Evolutionary conservation across 129 eudicot species (phyloP).

Genomic region (Pittosporum tobira): DNA sequence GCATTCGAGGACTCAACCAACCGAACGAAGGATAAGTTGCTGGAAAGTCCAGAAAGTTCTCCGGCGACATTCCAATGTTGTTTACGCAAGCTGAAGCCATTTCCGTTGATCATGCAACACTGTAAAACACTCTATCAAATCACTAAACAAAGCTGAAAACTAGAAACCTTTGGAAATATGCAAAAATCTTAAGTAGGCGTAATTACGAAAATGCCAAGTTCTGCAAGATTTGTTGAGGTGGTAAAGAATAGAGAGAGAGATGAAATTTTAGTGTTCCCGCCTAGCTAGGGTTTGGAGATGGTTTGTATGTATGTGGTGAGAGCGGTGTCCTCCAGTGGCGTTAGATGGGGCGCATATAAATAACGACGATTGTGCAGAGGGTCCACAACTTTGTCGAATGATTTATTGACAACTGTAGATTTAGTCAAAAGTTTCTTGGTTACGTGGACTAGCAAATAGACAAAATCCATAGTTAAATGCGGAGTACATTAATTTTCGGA

Average conservation of each 20-base stretch:
- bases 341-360: too few species aligned
- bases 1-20: constrained; percentile 52
- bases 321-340: not conserved
- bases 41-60: constrained; percentile 40
- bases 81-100: constrained; percentile 88
- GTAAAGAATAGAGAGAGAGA: not conserved
- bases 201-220: constrained; percentile 7
- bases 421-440: constrained; percentile 10
- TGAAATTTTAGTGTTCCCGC: constrained; percentile 6
- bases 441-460: too few species aligned
- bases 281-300: constrained; percentile 4
- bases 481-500: too few species aligned
- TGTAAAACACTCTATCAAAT: too few species aligned
- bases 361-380: constrained; percentile 4
- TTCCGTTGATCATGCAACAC: constrained; percentile 23
- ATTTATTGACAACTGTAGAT: not conserved
- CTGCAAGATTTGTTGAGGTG: not conserved
- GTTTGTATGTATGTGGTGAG: not conserved
- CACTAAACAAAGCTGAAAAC: not conserved
- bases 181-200: not conserved
- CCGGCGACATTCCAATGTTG: constrained; percentile 43
- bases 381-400: not conserved
- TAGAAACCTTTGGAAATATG: not conserved
- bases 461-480: too few species aligned
- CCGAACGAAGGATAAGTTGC: constrained; percentile 34